Percentiles rank a stretch among this genome's conserved stretches.
Conservation (phyloP, 176 grass and related monocot genomes). For the Alloteropsis semialata region DNA sequence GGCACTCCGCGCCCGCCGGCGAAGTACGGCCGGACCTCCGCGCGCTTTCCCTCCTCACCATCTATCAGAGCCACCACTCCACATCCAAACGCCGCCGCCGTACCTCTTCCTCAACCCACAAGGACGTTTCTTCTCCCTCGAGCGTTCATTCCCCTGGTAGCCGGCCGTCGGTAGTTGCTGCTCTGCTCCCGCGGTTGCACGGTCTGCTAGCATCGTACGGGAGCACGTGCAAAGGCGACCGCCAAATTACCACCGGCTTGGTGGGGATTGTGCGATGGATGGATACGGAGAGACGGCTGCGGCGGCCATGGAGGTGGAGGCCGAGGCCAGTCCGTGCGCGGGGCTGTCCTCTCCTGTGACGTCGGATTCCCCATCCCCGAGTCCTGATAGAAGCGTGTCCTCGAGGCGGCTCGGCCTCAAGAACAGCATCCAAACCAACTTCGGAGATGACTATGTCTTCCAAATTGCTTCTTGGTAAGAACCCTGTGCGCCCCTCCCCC, state of each 20-base stretch:
- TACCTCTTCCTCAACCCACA: neutral
- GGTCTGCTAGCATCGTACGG: neutral
- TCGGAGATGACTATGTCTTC: conserved; percentile 90
- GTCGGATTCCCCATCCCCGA: neutral
- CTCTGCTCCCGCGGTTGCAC: neutral
- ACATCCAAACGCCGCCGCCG: neutral
- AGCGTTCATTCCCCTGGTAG: neutral
- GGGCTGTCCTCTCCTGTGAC: neutral
- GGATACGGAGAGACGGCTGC: neutral
- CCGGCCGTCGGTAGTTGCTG: neutral
- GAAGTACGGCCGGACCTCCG: neutral
- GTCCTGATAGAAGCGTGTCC: neutral
- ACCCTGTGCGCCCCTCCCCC: neutral
- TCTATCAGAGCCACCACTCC: neutral
- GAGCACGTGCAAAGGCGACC: neutral
- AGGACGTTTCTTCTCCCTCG: neutral
- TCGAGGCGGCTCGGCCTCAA: conserved; percentile 52
- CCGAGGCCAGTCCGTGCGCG: neutral
- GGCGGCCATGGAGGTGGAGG: conserved; percentile 37
- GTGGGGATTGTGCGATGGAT: conserved; percentile 25
- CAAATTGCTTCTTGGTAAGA: conserved; percentile 82
- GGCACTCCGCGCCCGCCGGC: neutral
- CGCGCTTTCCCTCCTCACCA: neutral
- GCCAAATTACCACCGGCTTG: neutral
- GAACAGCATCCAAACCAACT: conserved; percentile 88